Evolutionary conservation across 352 stramenopile species (phyloP).

Genomic region (Phytophthora hibernalis): DNA sequence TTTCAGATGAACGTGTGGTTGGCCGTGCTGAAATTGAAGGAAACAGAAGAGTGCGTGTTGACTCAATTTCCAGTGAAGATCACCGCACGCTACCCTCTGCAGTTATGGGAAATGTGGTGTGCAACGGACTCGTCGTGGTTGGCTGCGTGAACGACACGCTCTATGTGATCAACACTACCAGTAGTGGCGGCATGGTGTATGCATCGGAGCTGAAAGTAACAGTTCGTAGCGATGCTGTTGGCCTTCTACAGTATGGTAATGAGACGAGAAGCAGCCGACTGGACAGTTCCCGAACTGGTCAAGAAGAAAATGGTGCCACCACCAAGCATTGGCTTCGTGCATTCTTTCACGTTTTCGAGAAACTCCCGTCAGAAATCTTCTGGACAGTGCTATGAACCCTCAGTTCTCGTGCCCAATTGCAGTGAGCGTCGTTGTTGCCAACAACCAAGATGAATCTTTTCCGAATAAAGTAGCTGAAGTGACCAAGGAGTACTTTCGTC

Average conservation of each 20-base stretch:
- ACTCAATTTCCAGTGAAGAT: constrained; percentile 43
- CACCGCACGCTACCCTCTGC: constrained; percentile 32
- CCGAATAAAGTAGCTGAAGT: neutral
- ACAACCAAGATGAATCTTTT: neutral
- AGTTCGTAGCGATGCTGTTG: constrained; percentile 61
- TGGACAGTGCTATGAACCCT: constrained; percentile 11
- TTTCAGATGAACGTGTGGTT: constrained; percentile 34
- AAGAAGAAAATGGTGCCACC: neutral
- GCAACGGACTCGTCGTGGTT: neutral
- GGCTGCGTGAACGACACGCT: constrained; percentile 25
- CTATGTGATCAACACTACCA: constrained; percentile 32
- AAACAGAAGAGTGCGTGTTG: constrained; percentile 1
- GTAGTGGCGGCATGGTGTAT: constrained; percentile 2
- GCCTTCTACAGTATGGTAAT: constrained; percentile 42
- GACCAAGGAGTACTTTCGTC: constrained; percentile 7
- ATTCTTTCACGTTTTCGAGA: constrained; percentile 57
- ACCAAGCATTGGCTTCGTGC: constrained; percentile 17
- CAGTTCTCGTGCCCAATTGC: constrained; percentile 1
- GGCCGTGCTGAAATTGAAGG: constrained; percentile 1
- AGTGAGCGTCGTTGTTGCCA: neutral
- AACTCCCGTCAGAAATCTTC: constrained; percentile 39
- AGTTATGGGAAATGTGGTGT: neutral
- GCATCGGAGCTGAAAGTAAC: constrained; percentile 38
- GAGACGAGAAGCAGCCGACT: neutral
- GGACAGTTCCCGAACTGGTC: neutral